phyloP scores from a whole-genome alignment of 75 land plant genomes.

The Larix kaempferi region DNA sequence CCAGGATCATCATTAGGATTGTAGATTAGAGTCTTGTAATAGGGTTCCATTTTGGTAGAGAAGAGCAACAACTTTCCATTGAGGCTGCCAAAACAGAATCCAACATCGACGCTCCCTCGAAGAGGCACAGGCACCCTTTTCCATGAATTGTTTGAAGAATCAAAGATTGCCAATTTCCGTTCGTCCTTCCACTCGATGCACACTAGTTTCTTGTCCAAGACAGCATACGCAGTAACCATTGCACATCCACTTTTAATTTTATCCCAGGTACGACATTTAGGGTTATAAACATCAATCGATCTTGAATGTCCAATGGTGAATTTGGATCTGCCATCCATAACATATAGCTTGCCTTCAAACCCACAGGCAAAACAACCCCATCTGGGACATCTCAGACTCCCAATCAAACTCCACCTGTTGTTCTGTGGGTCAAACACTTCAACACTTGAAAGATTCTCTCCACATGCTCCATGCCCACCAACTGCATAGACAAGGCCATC shows the following conservation, averaged over 20 bases:
- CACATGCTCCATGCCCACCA: conserved; percentile 55
- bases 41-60: conserved; percentile 39
- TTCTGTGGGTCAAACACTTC: conserved; percentile 67
- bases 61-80: conserved; percentile 60
- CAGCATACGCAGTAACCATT: conserved; percentile 73
- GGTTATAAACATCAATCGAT: conserved; percentile 58
- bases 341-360: conserved; percentile 60
- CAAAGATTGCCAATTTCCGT: conserved; percentile 55
- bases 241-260: conserved; percentile 68
- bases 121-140: conserved; percentile 55
- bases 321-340: conserved; percentile 76
- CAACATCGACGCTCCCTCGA: conserved; percentile 51
- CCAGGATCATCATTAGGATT: conserved; percentile 57
- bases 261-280: conserved; percentile 41
- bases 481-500: conserved; percentile 64
- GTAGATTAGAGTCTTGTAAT: conserved; percentile 48
- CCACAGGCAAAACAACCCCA: conserved; percentile 71
- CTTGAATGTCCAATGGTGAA: conserved; percentile 68
- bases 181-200: conserved; percentile 90
- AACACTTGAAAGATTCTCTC: conserved; percentile 51
- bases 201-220: conserved; percentile 50
- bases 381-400: conserved; percentile 56
- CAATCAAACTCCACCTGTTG: conserved; percentile 54
- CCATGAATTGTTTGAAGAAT: conserved; percentile 62
- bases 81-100: conserved; percentile 57